phyloP scores from a whole-genome alignment of 176 grass and related monocot genomes.

The sorghum (Sorghum bicolor) region Sorghum_bicolor_NCBIv3 NC_012878.2:57048501-57049000 shows the following conservation, averaged over 20 bases:
- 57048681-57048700: constrained; percentile 53
- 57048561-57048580: not conserved
- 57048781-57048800: constrained; percentile 60
- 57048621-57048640: constrained; percentile 37
- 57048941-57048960: too few species aligned
- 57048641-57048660: constrained; percentile 86
- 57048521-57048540: not conserved
- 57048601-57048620: constrained; percentile 33
- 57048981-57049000: too few species aligned
- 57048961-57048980: too few species aligned
- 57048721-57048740: not conserved
- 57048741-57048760: constrained; percentile 25
- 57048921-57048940: too few species aligned
- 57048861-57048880: not conserved
- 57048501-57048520: constrained; percentile 24
- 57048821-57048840: not conserved
- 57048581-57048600: constrained; percentile 40
- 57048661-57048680: constrained; percentile 63
- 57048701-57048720: constrained; percentile 25
- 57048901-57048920: not conserved
- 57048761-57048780: constrained; percentile 62
- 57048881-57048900: not conserved
- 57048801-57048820: not conserved
- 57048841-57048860: not conserved
- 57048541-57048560: not conserved